phyloP scores from a whole-genome alignment of 106 monocot species.

The Xerophyta viscosa region DNA sequence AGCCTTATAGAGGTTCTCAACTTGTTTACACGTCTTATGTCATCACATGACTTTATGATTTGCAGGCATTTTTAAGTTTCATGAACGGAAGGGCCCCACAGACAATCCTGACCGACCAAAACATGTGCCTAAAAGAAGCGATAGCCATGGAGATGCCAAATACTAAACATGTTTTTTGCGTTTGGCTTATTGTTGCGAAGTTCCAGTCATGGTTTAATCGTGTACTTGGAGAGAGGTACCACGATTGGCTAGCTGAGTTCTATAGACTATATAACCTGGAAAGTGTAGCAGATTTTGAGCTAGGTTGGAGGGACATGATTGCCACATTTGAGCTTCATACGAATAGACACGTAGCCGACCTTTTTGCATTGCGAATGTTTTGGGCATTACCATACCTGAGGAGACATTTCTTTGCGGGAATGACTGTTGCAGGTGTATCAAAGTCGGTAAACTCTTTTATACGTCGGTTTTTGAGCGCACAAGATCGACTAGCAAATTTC shows the following conservation, averaged over 20 bases:
- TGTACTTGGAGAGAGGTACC: constrained; percentile 69
- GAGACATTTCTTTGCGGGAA: constrained; percentile 68
- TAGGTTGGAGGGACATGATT: constrained; percentile 75
- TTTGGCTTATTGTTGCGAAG: constrained; percentile 67
- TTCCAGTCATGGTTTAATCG: constrained; percentile 82
- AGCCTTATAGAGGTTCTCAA: no score
- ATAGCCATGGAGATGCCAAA: constrained; percentile 56
- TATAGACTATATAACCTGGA: constrained; percentile 65
- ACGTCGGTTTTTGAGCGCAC: constrained; percentile 63
- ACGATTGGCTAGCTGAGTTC: constrained; percentile 66
- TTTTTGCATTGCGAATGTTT: constrained; percentile 47
- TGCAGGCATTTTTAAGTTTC: constrained; percentile 72
- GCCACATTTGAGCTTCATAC: constrained; percentile 54
- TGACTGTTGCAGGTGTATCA: constrained; percentile 40
- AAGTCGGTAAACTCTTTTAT: constrained; percentile 75
- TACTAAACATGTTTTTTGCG: constrained; percentile 66
- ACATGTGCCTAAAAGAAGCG: constrained; percentile 62
- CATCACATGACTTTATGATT: constrained; percentile 10
- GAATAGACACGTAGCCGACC: constrained; percentile 61
- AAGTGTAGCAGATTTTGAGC: constrained; percentile 56
- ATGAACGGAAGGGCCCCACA: constrained; percentile 78
- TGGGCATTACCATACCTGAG: constrained; percentile 88
- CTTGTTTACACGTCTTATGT: no score
- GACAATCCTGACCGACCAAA: constrained; percentile 80
- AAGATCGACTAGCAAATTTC: constrained; percentile 56